phyloP scores from a whole-genome alignment of 2,329 filamentous ascomycete genomes.

The Aspergillus phoenicis region DNA sequence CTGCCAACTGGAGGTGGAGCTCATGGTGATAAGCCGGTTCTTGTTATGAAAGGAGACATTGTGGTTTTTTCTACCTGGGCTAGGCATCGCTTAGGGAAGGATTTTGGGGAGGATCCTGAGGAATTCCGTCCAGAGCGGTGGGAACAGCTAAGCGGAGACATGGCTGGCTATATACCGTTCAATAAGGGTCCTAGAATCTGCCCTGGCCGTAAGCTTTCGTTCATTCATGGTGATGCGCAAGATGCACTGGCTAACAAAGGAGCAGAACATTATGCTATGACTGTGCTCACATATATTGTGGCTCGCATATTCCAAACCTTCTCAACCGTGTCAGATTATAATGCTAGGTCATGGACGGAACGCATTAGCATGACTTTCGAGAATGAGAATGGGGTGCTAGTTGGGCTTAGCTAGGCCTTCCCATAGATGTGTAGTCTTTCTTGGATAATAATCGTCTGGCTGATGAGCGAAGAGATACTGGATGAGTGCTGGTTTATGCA shows the following conservation, averaged over 20 bases:
- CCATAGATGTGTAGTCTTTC: not conserved
- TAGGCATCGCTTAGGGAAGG: slow-evolving; percentile 33
- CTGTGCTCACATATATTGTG: slow-evolving; percentile 19
- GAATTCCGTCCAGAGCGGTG: slow-evolving; percentile 38
- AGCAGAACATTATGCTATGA: slow-evolving; percentile 18
- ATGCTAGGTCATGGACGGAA: slow-evolving; percentile 14
- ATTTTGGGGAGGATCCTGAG: slow-evolving; percentile 31
- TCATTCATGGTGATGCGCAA: not conserved
- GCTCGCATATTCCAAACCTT: slow-evolving; percentile 18
- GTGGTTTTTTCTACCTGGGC: slow-evolving; percentile 27
- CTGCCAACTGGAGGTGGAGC: slow-evolving; percentile 36
- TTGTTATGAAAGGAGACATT: slow-evolving; percentile 24
- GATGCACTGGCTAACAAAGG: not conserved
- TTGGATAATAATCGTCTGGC: too few relatives aligned
- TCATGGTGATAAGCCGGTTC: slow-evolving; percentile 29
- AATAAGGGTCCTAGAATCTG: slow-evolving; percentile 50
- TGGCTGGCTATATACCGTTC: slow-evolving; percentile 50
- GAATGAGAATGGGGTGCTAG: slow-evolving; percentile 20
- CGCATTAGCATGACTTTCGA: slow-evolving; percentile 19
- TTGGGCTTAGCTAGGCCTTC: slow-evolving; percentile 1
- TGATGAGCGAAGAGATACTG: too few relatives aligned
- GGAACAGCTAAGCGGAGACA: slow-evolving; percentile 26
- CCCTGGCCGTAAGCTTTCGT: slow-evolving; percentile 10
- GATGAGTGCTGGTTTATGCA: too few relatives aligned
- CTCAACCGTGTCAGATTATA: slow-evolving; percentile 12